phyloP scores from a whole-genome alignment of 2,329 filamentous ascomycete species.

The Arthroderma uncinatum region DNA sequence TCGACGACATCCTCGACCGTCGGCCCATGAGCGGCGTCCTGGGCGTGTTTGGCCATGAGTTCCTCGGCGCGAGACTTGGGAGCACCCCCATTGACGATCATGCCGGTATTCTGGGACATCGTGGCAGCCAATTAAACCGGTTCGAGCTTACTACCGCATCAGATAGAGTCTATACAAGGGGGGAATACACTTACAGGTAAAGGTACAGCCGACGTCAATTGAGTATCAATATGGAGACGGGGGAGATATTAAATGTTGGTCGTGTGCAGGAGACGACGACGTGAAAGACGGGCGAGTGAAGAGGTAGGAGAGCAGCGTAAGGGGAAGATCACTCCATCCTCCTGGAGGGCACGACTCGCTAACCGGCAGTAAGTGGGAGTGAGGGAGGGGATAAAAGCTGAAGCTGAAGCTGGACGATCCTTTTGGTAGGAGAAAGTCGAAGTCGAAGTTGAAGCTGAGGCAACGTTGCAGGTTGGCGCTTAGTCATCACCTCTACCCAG shows the following conservation, averaged over 20 bases:
- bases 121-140: neutral
- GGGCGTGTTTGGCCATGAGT: conserved; percentile 44
- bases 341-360: neutral
- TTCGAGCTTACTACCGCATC: neutral
- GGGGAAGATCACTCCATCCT: conserved; percentile 1
- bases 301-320: neutral
- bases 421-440: neutral
- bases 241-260: neutral
- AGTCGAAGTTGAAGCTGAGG: neutral
- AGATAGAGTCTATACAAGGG: too few species aligned
- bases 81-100: conserved; percentile 11
- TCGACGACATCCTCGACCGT: conserved; percentile 74
- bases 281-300: neutral
- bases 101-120: conserved; percentile 10
- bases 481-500: neutral
- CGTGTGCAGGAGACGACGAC: neutral
- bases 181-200: too few species aligned
- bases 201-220: too few species aligned
- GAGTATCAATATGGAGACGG: neutral
- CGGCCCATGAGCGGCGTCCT: conserved; percentile 46
- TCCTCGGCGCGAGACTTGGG: conserved; percentile 41
- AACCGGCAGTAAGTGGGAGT: neutral
- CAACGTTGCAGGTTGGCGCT: conserved; percentile 2
- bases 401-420: neutral
- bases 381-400: neutral